Evolutionary conservation across 208 protist genomes (phyloP), one percentile per base, ranked within the genome.

Genomic region (Blastocrithidia nonstop): DNA sequence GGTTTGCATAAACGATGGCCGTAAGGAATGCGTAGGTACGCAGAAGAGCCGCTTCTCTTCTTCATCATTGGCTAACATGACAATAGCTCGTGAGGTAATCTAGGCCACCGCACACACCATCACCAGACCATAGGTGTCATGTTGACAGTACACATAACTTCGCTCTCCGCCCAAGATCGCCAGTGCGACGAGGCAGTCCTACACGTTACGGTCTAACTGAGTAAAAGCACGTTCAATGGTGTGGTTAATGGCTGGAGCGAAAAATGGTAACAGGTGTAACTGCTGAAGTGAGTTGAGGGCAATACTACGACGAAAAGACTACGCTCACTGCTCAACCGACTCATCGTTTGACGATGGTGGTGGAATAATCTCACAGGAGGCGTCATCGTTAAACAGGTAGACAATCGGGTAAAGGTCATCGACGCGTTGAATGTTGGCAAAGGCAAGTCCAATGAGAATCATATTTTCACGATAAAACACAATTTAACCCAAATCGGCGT

Each of bases 371-470:
- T 93, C 85, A 56, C 80, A 89, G 27, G 63, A 68, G 11, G 80
- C 80, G 48, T 89, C 80, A 6, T 86, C 72, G 64, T 94, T 94
- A 52, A 83, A 94, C 64, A 70, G 76, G 45, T 77, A 90, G 6
- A 81, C 85, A 39, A 94, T 76, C 0, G 85, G 80, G 48, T 87
- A 88, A 20, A 88, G 55, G 52, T 90, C 62, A 50, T 88, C 73
- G 4, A 68, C 58, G 31, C 49, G 51, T 6, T 67, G 54, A 43
- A 94, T 71, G 41, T 82, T 85, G 20, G 68, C 71, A 57, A 94
- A 94, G 4, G 75, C 85, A 17, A 88, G 64, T 5, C 85, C 85
- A 40, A 88, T 88, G 27, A 81, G 62, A 6, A 69, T 39, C 71
- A 88, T 88, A 24, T 79, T 69, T 17, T 88, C 80, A n/a, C 85